These are phyloP conservation scores for Fusarium subglutinans DNA, from an alignment of 2,329 filamentous ascomycete species.

Conservation along the genomic window DNA sequence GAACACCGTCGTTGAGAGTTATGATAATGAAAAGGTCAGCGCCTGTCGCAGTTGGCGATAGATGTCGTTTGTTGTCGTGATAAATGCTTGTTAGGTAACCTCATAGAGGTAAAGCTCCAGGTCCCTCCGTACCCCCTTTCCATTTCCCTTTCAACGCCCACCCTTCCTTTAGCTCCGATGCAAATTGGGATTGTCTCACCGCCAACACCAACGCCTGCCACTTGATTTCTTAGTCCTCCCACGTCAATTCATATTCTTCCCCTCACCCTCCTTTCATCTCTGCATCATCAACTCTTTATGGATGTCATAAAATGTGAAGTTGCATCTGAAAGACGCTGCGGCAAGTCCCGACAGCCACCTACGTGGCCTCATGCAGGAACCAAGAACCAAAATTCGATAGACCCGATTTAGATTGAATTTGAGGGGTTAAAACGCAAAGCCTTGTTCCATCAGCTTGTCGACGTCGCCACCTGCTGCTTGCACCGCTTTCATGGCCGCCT, in stretches of 20 bases:
- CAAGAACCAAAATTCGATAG: conserved; percentile 8
- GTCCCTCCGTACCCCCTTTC: not conserved
- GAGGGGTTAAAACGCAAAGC: conserved; percentile 53
- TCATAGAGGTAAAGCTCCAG: not conserved
- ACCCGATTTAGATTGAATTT: not conserved
- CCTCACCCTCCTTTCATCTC: not conserved
- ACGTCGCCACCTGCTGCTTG: conserved; percentile 76
- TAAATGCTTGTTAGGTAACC: not conserved
- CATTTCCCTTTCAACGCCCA: conserved; percentile 1
- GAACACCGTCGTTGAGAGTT: conserved; percentile 2
- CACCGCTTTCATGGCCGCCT: conserved; percentile 75
- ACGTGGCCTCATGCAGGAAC: conserved; percentile 25
- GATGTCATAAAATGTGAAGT: not conserved
- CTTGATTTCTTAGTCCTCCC: not conserved
- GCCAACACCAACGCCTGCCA: conserved; percentile 23
- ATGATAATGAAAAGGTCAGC: not conserved
- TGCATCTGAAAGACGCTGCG: not conserved
- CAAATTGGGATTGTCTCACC: conserved; percentile 25
- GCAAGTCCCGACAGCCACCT: conserved; percentile 15
- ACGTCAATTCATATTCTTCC: not conserved
- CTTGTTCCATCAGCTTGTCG: conserved; percentile 61
- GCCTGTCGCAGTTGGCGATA: not conserved
- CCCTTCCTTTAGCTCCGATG: conserved; percentile 6
- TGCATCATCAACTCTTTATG: not conserved
- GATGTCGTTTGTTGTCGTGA: conserved; percentile 21